Percentiles rank a stretch among this genome's conserved stretches.
Evolutionary conservation across 164 flowering plant species (phyloP).

Genomic region (Chloranthus sessilifolius): DNA sequence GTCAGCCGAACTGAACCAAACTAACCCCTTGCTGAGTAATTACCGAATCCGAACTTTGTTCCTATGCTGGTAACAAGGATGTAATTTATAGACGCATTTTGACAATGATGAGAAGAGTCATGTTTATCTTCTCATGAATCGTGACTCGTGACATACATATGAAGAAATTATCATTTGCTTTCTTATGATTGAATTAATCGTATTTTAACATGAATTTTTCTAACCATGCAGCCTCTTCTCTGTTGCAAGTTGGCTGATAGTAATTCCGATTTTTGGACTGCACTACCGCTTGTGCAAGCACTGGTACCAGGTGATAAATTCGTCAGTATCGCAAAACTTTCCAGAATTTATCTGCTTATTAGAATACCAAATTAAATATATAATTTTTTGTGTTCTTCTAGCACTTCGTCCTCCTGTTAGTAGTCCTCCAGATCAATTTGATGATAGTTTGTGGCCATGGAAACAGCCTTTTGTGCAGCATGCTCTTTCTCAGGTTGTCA

Average conservation of each 20-base stretch:
- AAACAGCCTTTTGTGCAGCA: slow-evolving; percentile 71
- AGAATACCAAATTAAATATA: slow-evolving; percentile 5
- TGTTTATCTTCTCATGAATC: too few species aligned
- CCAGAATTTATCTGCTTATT: neutral
- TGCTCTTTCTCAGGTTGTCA: slow-evolving; percentile 70
- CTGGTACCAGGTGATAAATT: slow-evolving; percentile 55
- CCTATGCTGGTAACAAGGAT: too few species aligned
- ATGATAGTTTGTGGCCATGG: slow-evolving; percentile 68
- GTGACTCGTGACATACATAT: too few species aligned
- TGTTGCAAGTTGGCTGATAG: slow-evolving; percentile 59
- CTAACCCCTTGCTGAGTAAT: too few species aligned
- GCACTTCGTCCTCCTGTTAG: slow-evolving; percentile 78
- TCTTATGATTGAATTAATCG: too few species aligned
- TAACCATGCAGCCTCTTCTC: slow-evolving; percentile 65
- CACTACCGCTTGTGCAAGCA: slow-evolving; percentile 83
- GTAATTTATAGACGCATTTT: too few species aligned
- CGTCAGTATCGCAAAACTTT: neutral
- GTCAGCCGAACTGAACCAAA: too few species aligned
- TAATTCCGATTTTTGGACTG: slow-evolving; percentile 62
- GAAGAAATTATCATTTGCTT: too few species aligned
- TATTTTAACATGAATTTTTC: too few species aligned
- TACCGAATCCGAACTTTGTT: too few species aligned
- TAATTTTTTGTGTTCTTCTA: slow-evolving; percentile 24
- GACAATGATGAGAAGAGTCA: too few species aligned
- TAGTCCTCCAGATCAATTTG: slow-evolving; percentile 42